Evolutionary conservation across 2,329 filamentous ascomycete species (phyloP).

Genomic region (Diplodia mutila): DNA sequence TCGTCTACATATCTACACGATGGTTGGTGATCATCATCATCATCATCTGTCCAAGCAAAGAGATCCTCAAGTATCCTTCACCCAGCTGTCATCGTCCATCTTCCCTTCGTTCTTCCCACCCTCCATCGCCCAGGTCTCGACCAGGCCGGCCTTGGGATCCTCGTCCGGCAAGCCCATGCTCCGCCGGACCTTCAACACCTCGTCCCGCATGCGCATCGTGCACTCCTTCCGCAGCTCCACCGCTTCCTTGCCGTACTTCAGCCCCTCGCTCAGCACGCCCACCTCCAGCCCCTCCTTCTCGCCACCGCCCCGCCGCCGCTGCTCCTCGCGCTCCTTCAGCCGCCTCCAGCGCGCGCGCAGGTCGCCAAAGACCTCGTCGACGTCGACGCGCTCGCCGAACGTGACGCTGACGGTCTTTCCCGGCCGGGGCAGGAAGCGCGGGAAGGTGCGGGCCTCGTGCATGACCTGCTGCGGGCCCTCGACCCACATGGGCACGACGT

Average conservation of each 20-base stretch:
- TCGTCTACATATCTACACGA: slow-evolving; percentile 3
- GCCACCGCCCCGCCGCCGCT: too few relatives aligned
- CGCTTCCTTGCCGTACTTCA: slow-evolving; percentile 75
- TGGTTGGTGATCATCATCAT: not conserved
- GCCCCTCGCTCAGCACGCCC: slow-evolving; percentile 64
- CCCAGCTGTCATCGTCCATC: slow-evolving; percentile 64
- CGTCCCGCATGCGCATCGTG: slow-evolving; percentile 73
- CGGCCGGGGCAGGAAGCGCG: slow-evolving; percentile 77
- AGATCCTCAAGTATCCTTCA: slow-evolving; percentile 55
- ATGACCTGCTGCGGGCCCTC: slow-evolving; percentile 88
- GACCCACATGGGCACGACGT: slow-evolving; percentile 92
- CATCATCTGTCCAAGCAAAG: not conserved
- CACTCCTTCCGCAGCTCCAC: slow-evolving; percentile 78
- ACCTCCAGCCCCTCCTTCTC: slow-evolving; percentile 41
- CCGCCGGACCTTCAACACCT: slow-evolving; percentile 77
- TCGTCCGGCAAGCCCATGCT: slow-evolving; percentile 76
- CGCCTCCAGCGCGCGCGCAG: slow-evolving; percentile 74
- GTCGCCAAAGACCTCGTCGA: slow-evolving; percentile 75
- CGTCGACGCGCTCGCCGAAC: slow-evolving; percentile 78
- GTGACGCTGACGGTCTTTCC: slow-evolving; percentile 72
- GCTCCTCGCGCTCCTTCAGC: slow-evolving; percentile 55
- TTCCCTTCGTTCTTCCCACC: slow-evolving; percentile 58
- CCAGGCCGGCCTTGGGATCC: slow-evolving; percentile 71
- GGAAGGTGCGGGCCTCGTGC: slow-evolving; percentile 79
- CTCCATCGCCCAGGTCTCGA: slow-evolving; percentile 76